Base-by-base conservation (phyloP, 352 stramenopile genomes). In the Globisporangium polare region DNA sequence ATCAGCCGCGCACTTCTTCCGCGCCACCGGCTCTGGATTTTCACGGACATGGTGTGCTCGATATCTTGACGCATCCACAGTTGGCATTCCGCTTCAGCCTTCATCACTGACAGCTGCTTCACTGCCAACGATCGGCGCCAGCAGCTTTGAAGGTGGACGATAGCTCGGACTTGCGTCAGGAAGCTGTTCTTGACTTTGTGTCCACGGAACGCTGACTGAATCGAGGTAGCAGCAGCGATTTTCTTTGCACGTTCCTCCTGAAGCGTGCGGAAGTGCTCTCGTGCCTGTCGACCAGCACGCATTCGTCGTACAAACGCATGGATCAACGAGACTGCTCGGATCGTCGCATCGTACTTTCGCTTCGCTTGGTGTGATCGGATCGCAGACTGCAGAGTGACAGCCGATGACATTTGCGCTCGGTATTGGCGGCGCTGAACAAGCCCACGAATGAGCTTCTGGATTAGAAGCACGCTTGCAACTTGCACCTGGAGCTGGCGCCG, bases 401-500 rank as follows among this genome's bases (percentile, higher is more conserved):
- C 70, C 3, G 76, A 72, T 37, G 63, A 65, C 12, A 73, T 20
- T 13, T 76, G 65, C 1, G 49, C 51, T 31, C 68, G 58, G 52
- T 75, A 86, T 6, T 70, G 65, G 37, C 61, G 74, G 3, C 72
- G 67, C 39, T 80, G 71, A 3, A 62, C 57, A 37, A 67, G 52
- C 9, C 76, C 74, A 3, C 76, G 76, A 24, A 74, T 49, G 42
- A 74, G 57, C 45, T 67, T 80, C 46, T 86, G 76, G 27, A 86
- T 78, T 0, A 68, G 43, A 5, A 81, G 54, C 2, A 72, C 68
- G 26, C 67, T 73, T 5, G 37, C n/a, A 22, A 69, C 46, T 45
- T 77, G 63, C 29, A 55, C 57, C n/a, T 74, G 53, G 3, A 69
- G 33, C 39, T 57, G 67, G 13, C 67, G 58, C 10, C 69, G 72